Conservation (phyloP, 2,329 filamentous ascomycete genomes). For the Lecanicillium sp. region DNA sequence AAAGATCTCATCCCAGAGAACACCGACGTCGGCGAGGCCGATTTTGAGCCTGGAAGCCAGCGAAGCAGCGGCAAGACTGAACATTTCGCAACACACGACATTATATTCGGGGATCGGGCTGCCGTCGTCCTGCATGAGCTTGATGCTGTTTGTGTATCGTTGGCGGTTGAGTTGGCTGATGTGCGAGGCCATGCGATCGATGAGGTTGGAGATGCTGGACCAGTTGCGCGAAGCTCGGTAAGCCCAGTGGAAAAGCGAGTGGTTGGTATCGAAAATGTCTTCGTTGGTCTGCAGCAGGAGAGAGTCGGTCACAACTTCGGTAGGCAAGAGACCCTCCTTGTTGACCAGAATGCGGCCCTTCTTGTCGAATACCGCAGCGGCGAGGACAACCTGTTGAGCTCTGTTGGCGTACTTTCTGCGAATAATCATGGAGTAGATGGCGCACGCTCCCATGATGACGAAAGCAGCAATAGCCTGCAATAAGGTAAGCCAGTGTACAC, state of each 20-base stretch:
- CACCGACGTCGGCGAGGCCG: conserved; percentile 57
- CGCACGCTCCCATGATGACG: conserved; percentile 50
- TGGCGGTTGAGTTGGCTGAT: conserved; percentile 47
- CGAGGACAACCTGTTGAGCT: conserved; percentile 55
- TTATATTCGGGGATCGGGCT: conserved; percentile 64
- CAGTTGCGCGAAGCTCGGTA: conserved; percentile 77
- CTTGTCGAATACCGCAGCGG: conserved; percentile 60
- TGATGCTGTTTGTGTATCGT: conserved; percentile 29
- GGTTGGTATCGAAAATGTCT: conserved; percentile 69
- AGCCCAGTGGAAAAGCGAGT: conserved; percentile 82
- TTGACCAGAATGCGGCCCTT: conserved; percentile 63
- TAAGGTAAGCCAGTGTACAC: neutral
- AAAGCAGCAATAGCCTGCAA: conserved; percentile 47
- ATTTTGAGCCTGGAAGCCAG: conserved; percentile 63
- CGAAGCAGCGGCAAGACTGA: conserved; percentile 72
- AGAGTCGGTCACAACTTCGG: conserved; percentile 70
- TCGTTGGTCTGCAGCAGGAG: conserved; percentile 61
- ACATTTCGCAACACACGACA: conserved; percentile 72
- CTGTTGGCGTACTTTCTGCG: conserved; percentile 50
- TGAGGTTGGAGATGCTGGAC: conserved; percentile 59
- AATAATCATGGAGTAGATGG: conserved; percentile 46
- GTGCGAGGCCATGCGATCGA: conserved; percentile 67
- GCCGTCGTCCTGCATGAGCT: conserved; percentile 47
- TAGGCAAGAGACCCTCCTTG: conserved; percentile 62
- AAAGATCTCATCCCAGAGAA: conserved; percentile 71